Base-by-base conservation (phyloP, 1,284 basidiomycete genomes). In the Erythrobasidium hasegawianum region DNA sequence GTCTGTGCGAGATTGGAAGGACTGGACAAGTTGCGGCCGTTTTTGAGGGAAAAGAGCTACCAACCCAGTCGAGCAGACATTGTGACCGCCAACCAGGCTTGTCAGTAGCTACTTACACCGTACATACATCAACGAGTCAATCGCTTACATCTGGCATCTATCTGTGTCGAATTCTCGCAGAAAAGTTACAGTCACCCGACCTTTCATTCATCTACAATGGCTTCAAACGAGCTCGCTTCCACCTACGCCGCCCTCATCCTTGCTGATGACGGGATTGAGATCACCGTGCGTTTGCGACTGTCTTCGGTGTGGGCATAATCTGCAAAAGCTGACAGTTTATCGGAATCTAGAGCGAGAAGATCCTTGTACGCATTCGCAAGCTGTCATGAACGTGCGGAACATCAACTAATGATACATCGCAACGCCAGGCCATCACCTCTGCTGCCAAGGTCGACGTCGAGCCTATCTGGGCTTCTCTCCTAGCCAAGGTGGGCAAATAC, bases 211-310 rank as follows among this genome's bases (percentile, higher is more conserved):
- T 33, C 41, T 26, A 52, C 16, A 65, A 62, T 68, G 60, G 64
- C 59, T 26, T 67, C 80, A 74, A 59, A 77, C 66, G 90, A 94
- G 78, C 86, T 91, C 77, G 89, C 90, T 74, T 82, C 89, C 68
- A 90, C 92, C 73, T 93, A 93, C 82, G 90, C 91, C 75, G 87
- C 90, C 70, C 88, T 94, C 78, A 95, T 96, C 83, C 90, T 97
- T 78, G 93, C 93, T 75, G 93, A 97, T 82, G 93, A 96, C 74
- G 88, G 87, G 75, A 81, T 94, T 77, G 95, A 97, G 84, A 97
- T 98, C 78, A 94, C 94, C 73, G 94, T 96, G 76, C 77, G 90
- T 85, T n/a, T n/a, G n/a, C n/a, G n/a, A n/a, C n/a, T n/a, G n/a
- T n/a, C n/a, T n/a, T n/a, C n/a, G n/a, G n/a, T n/a, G n/a, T n/a